Percentiles rank a stretch among this genome's conserved stretches.
These are phyloP conservation scores for Lodderomyces margitis DNA, from an alignment of 1,139 yeast genomes.

Conservation along the genomic window DNA sequence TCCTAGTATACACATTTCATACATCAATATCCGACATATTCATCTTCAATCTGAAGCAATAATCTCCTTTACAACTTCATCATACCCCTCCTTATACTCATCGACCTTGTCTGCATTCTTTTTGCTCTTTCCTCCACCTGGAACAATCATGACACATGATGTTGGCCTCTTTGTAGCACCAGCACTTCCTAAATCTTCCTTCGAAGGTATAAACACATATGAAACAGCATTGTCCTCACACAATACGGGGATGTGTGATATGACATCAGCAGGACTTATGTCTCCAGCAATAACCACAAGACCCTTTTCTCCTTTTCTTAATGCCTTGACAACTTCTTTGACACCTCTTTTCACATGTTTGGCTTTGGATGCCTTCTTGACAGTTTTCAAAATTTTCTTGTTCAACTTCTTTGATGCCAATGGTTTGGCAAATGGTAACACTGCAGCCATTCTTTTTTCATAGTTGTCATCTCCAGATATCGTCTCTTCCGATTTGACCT, in stretches of 20 bases:
- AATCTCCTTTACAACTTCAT: constrained; percentile 93
- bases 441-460: constrained; percentile 86
- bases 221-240: constrained; percentile 95
- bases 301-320: constrained; percentile 98
- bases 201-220: constrained; percentile 89
- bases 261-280: constrained; percentile 95
- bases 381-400: constrained; percentile 92
- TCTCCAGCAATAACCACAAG: constrained; percentile 96
- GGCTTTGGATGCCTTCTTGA: constrained; percentile 95
- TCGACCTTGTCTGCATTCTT: constrained; percentile 77
- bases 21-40: neutral
- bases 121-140: constrained; percentile 89
- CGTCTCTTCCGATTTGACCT: constrained; percentile 37
- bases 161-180: constrained; percentile 99
- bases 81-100: constrained; percentile 89
- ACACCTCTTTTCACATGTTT: constrained; percentile 99
- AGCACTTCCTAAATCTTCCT: constrained; percentile 97
- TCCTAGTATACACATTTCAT: neutral
- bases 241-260: constrained; percentile 94
- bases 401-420: constrained; percentile 94
- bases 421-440: constrained; percentile 90
- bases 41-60: constrained; percentile 17
- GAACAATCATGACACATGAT: constrained; percentile 95
- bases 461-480: constrained; percentile 68
- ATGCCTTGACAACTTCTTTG: constrained; percentile 96